Percentiles rank a stretch among this genome's conserved stretches.
phyloP scores from a whole-genome alignment of 257 asterid genomes.

The Osmanthus fragrans region DNA sequence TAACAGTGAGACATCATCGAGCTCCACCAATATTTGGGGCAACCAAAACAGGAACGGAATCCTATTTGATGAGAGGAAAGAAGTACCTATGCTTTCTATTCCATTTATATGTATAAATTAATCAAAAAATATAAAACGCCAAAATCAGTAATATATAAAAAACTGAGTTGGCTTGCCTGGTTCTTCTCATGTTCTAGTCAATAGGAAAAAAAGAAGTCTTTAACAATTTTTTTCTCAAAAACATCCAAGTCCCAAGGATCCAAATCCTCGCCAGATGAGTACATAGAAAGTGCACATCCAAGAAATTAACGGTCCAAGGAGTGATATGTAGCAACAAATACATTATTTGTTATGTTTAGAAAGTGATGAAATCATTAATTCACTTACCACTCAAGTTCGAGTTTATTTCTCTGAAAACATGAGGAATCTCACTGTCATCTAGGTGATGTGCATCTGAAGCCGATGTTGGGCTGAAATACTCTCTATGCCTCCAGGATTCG shows the following conservation, averaged over 20 bases:
- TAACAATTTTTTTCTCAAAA: not conserved
- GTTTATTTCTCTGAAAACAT: conserved; percentile 80
- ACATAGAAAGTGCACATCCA: not conserved
- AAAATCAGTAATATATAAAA: not conserved
- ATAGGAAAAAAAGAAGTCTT: not conserved
- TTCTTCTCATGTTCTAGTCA: not conserved
- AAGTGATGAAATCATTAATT: conserved; percentile 8
- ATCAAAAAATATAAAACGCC: not conserved
- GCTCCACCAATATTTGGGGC: not conserved
- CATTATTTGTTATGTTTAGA: not conserved
- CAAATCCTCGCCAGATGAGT: not conserved
- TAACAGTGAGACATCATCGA: not conserved
- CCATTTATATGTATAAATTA: not conserved
- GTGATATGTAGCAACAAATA: not conserved
- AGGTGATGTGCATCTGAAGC: conserved; percentile 55
- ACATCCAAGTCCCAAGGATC: not conserved
- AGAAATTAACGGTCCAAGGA: not conserved
- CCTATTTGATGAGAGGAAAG: not conserved
- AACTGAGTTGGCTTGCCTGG: not conserved
- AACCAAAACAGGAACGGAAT: too few relatives aligned
- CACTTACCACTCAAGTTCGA: conserved; percentile 78
- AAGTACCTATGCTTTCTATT: not conserved
- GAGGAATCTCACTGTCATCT: conserved; percentile 70
- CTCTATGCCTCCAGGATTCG: conserved; percentile 72
- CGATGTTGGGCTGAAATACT: conserved; percentile 65